A percentile compares a stretch with the other conserved stretches of the same genome.
phyloP scores from a whole-genome alignment of 192 early-diverging fungal species.

The Allomyces macrogynus region DNA sequence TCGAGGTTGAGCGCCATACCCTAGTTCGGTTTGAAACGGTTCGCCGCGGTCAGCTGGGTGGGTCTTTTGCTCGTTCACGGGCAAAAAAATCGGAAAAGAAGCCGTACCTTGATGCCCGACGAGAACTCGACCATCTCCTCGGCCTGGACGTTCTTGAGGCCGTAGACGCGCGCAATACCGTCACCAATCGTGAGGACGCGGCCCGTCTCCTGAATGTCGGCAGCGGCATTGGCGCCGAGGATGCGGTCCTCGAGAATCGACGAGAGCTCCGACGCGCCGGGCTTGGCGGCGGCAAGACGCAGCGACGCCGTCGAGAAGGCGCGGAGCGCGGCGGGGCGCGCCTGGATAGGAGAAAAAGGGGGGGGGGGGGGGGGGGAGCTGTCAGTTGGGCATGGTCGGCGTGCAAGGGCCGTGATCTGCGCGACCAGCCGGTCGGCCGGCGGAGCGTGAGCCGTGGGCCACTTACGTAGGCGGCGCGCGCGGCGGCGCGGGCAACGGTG shows the following conservation, averaged over 20 bases:
- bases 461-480: neutral
- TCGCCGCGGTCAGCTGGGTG: no score
- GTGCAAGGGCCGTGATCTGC: no score
- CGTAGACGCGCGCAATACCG: slow-evolving; percentile 99
- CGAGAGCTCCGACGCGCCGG: slow-evolving; percentile 80
- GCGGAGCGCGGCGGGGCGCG: slow-evolving; percentile 4
- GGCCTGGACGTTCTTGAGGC: slow-evolving; percentile 92
- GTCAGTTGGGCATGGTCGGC: no score
- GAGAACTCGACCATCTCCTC: slow-evolving; percentile 99
- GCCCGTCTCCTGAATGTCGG: slow-evolving; percentile 92
- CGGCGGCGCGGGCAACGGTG: neutral
- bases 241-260: slow-evolving; percentile 97
- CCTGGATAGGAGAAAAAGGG: no score
- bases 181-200: slow-evolving; percentile 99
- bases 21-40: slow-evolving; percentile 18
- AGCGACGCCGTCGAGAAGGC: slow-evolving; percentile 22
- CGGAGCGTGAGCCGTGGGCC: neutral
- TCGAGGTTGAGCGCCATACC: slow-evolving; percentile 99
- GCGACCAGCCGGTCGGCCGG: no score
- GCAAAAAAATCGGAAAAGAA: neutral
- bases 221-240: slow-evolving; percentile 56
- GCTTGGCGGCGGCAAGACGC: slow-evolving; percentile 24
- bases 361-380: no score
- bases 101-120: slow-evolving; percentile 74
- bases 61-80: no score